Evolutionary conservation across 83 land plant species (phyloP).

Genomic region (Picea abies): DNA sequence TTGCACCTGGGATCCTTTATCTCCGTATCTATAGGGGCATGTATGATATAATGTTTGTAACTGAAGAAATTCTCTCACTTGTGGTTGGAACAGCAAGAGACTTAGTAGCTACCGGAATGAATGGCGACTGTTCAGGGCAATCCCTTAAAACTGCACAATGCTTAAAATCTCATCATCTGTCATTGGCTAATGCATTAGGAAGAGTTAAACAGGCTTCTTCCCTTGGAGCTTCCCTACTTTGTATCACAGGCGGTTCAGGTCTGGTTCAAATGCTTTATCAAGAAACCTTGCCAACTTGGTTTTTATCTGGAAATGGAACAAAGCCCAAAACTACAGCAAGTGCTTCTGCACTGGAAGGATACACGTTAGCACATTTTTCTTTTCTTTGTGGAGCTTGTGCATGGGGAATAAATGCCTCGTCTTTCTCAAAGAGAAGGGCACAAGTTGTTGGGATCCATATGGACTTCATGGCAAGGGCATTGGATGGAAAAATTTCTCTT

Average conservation of each 20-base stretch:
- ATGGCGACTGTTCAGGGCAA: conserved; percentile 20
- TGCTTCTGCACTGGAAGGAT: conserved; percentile 49
- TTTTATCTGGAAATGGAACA: conserved; percentile 43
- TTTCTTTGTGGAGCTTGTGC: conserved; percentile 54
- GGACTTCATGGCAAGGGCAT: conserved; percentile 61
- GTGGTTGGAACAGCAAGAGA: conserved; percentile 55
- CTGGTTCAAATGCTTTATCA: conserved; percentile 52
- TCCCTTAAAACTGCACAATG: conserved; percentile 33
- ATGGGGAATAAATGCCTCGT: conserved; percentile 47
- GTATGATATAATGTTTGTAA: conserved; percentile 45
- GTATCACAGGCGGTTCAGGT: conserved; percentile 61
- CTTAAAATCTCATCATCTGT: conserved; percentile 36
- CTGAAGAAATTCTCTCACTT: conserved; percentile 58
- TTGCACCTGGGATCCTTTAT: conserved; percentile 78
- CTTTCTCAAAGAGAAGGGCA: conserved; percentile 41
- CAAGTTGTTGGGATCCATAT: conserved; percentile 48
- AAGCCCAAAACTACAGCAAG: conserved; percentile 29
- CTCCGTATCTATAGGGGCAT: conserved; percentile 51
- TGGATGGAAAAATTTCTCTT: conserved; percentile 67
- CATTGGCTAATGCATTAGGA: conserved; percentile 47
- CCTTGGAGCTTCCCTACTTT: conserved; percentile 64
- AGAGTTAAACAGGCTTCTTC: conserved; percentile 56
- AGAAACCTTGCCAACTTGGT: conserved; percentile 85
- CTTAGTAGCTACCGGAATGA: conserved; percentile 24
- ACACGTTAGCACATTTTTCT: conserved; percentile 61